Evolutionary conservation across 169 alveolate species (phyloP), one percentile per base, ranked within the genome.

Genomic region (Plasmodium inui): DNA sequence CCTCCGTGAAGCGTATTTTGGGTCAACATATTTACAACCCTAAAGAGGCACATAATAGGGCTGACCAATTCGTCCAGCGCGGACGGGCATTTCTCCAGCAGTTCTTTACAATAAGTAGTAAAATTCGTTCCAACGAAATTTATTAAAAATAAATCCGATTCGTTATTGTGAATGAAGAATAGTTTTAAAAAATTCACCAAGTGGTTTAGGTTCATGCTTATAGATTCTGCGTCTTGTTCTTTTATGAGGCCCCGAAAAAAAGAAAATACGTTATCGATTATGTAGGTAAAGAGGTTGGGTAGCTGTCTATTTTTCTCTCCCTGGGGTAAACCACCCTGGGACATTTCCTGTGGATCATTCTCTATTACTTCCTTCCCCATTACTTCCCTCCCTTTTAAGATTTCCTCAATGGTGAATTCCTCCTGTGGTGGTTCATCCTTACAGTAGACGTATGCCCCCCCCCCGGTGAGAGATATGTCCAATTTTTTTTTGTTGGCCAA

Each of bases 61-160:
- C 50, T 67, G 71, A 89, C 83, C 70, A 57, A 79, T 61, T 80
- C 76, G 46, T 89, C 85, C 46, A 89, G 78, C 1, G 82, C 72
- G 26, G 28, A 26, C 2, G 82, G 89, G 55, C 94, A 79, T 73
- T 89, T 89, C n/a, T n/a, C 34, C 71, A 89, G 34, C 50, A 89
- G 53, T 22, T 89, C 82, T 32, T 61, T 67, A 26, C 32, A 55
- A 30, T 89, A 89, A 26, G 70, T 67, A 53, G n/a, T n/a, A 53
- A 79, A 67, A 39, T 78, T 41, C 8, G 83, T 32, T 17, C 53
- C 73, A 28, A 79, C 50, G 41, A 79, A 79, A 41, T 79, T 78
- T 3, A 50, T 39, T 79, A 89, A 79, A 79, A 89, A 89, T 26
- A 89, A 89, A 32, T 78, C 89, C 14, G 34, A 14, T 28, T 61